These are phyloP conservation scores for Microcera coccophila DNA, from an alignment of 2,329 filamentous ascomycete genomes.

Conservation along the genomic window DNA sequence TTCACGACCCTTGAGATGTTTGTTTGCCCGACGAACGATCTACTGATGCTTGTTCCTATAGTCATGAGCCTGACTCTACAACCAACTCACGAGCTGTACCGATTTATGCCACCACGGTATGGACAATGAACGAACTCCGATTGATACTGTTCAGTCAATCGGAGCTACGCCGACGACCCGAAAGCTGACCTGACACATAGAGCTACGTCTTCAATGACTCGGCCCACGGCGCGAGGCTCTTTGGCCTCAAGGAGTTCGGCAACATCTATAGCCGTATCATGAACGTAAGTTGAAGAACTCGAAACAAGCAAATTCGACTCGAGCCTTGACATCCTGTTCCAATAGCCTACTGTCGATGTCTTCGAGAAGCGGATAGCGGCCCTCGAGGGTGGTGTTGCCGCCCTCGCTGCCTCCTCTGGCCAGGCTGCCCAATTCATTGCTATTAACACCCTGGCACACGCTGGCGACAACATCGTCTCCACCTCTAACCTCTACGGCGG, in stretches of 20 bases:
- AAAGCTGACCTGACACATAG: constrained; percentile 37
- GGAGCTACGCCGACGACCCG: neutral
- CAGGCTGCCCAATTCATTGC: constrained; percentile 92
- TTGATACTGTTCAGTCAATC: too few species aligned
- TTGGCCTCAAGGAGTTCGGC: constrained; percentile 93
- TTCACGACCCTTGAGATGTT: neutral
- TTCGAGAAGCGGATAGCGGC: constrained; percentile 97
- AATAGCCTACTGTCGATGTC: constrained; percentile 83
- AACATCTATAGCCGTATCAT: constrained; percentile 98
- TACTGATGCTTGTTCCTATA: constrained; percentile 33
- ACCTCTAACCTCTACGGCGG: constrained; percentile 90
- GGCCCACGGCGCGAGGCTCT: constrained; percentile 88
- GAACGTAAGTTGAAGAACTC: constrained; percentile 61
- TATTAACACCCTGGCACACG: constrained; percentile 75
- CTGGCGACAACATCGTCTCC: constrained; percentile 89
- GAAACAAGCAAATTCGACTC: neutral
- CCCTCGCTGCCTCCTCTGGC: constrained; percentile 79
- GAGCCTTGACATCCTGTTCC: neutral
- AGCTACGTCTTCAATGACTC: constrained; percentile 95
- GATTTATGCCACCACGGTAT: constrained; percentile 85
- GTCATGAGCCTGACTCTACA: constrained; percentile 72
- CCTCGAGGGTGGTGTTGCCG: constrained; percentile 85
- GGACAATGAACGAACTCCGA: constrained; percentile 1
- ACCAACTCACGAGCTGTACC: constrained; percentile 90
- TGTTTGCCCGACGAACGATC: constrained; percentile 11